Conservation (phyloP, 352 stramenopile species). For the Globisporangium perplexum region DNA sequence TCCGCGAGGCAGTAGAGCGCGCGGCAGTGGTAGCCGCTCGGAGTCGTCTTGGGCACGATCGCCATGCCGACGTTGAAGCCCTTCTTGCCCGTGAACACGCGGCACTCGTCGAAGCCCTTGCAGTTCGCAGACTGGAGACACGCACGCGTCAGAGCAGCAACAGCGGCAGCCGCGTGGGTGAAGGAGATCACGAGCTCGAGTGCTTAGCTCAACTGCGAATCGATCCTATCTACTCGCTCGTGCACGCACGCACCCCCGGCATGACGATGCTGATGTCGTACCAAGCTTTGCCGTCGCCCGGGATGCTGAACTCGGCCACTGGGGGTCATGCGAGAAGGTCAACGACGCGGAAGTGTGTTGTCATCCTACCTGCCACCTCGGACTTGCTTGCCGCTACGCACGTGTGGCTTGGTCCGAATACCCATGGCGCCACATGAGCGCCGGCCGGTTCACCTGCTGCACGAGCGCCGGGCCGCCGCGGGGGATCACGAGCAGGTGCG, state of each 20-base stretch:
- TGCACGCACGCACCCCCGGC: conserved; percentile 15
- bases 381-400: conserved; percentile 8
- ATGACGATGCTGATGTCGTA: conserved; percentile 14
- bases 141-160: conserved; percentile 10
- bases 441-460: conserved; percentile 7
- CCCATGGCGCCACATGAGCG: conserved; percentile 28
- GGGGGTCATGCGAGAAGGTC: not conserved
- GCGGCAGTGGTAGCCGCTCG: conserved; percentile 24
- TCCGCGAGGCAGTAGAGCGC: conserved; percentile 20
- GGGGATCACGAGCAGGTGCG: conserved; percentile 14
- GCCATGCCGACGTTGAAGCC: conserved; percentile 37
- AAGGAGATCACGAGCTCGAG: no score
- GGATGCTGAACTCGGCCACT: conserved; percentile 23
- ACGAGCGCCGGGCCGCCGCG: conserved; percentile 6
- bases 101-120: conserved; percentile 8
- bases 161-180: no score
- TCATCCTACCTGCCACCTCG: not conserved
- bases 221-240: not conserved
- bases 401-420: conserved; percentile 24
- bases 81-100: conserved; percentile 12
- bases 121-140: not conserved
- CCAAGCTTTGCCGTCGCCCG: conserved; percentile 12
- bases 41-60: conserved; percentile 22
- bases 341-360: no score
- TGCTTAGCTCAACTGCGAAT: not conserved